These are phyloP conservation scores for Cryptococcus sp. DNA, from an alignment of 1,284 basidiomycete species.

Conservation along the genomic window DNA sequence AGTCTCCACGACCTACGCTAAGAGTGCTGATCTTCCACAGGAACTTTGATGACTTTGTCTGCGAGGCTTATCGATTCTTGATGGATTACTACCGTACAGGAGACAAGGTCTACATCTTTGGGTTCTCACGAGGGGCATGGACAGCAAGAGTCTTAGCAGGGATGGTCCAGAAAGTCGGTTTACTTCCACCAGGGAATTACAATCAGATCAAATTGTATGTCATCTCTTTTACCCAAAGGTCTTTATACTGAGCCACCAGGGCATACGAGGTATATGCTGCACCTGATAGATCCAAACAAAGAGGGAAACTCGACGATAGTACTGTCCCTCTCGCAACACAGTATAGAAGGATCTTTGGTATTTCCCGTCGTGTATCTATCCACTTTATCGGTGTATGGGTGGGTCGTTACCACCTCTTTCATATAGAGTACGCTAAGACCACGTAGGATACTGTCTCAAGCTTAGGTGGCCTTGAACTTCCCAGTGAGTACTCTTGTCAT, in stretches of 20 bases:
- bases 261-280: no score
- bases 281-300: no score
- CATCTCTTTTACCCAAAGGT: no score
- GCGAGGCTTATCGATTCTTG: constrained; percentile 22
- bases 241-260: no score
- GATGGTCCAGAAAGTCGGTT: constrained; percentile 24
- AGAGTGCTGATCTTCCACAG: constrained; percentile 2
- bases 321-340: background rate
- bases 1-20: no score
- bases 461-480: constrained; percentile 4
- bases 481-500: background rate
- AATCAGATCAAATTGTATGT: constrained; percentile 26
- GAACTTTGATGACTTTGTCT: constrained; percentile 21
- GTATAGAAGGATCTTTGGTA: background rate
- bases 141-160: background rate
- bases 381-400: background rate
- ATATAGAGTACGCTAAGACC: no score
- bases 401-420: no score
- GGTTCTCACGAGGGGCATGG: constrained; percentile 35
- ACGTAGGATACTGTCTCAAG: constrained; percentile 17
- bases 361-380: background rate
- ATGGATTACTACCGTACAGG: constrained; percentile 24
- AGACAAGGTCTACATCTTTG: constrained; percentile 48
- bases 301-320: background rate
- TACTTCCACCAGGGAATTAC: constrained; percentile 32